Conservation (phyloP, 2,329 filamentous ascomycete genomes). For the Ilyonectria robusta region DNA sequence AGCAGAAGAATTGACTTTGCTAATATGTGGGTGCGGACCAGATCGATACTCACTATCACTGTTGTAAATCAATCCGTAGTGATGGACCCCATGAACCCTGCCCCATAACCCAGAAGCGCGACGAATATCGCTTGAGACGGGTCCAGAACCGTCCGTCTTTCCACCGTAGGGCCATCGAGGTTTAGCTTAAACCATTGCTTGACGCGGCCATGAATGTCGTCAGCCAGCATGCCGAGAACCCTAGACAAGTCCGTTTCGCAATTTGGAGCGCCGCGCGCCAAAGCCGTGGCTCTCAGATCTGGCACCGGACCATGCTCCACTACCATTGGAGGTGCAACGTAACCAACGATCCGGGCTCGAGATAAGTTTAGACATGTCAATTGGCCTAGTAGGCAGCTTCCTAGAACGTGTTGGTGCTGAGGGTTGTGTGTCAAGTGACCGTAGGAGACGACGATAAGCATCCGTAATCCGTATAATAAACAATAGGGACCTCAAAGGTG, state of each 20-base stretch:
- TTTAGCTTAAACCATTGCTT: no score
- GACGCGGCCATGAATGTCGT: no score
- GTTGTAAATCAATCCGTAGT: no score
- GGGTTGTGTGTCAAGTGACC: not conserved
- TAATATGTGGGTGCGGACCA: no score
- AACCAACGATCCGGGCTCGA: not conserved
- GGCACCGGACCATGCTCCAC: not conserved
- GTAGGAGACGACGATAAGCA: not conserved
- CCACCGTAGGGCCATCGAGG: no score
- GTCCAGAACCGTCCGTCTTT: no score
- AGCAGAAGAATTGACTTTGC: no score
- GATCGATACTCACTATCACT: no score
- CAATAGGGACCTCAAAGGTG: not conserved
- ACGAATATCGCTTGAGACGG: no score
- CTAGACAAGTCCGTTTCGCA: not conserved
- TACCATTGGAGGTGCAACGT: not conserved
- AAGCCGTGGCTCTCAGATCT: not conserved
- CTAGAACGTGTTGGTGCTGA: not conserved
- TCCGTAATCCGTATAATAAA: not conserved
- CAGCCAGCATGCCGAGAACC: not conserved
- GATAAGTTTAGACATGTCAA: not conserved
- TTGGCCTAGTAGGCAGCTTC: not conserved
- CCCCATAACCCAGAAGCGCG: no score
- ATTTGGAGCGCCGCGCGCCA: not conserved
- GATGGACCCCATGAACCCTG: no score